Evolutionary conservation across 116 monocot genomes (phyloP), one percentile per base, ranked within the genome.

Genomic region (Papilionanthe hybrid): DNA sequence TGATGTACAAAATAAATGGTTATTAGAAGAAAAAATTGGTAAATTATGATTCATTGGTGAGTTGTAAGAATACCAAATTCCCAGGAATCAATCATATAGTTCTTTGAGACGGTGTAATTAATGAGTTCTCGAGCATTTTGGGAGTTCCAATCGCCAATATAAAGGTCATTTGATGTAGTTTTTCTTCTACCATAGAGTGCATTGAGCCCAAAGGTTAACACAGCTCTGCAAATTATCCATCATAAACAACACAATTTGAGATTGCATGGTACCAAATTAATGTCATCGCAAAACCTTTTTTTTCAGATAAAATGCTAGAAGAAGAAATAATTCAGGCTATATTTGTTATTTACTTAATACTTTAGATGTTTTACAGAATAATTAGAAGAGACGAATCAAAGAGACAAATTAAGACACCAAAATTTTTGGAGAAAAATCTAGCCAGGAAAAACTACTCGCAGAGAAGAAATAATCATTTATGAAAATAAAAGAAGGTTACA

Each of bases 61-160:
- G 12, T 72, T 72, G 13, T 13, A 72, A 68, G 32, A 72, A 42
- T 86, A 83, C 96, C 96, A 27, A 92, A 84, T 81, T 96, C 96
- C 94, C 94, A 96, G 1, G 93, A 89, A 23, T 96, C 91, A n/a
- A 96, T 80, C n/a, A 53, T 79, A 49, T 90, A 92, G 28, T 87
- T 87, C 56, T 87, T 87, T 17, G 79, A 79, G 42, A 87, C 11
- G 10, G 90, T 89, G 78, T 96, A 86, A 5, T 86, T 79, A 23
- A 96, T 93, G 75, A 96, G 85, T 29, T 83, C 75, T 23, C 76
- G 83, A 60, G 94, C 89, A 83, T 94, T 93, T 7, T 63, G 88
- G 30, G 88, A 48, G 66, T 96, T 82, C 94, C 92, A 92, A 20
- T 55, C 32, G 11, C 96, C 96, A 72, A 9, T 82, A 55, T 78